These are phyloP conservation scores for Pseudogymnoascus sp. DNA, from an alignment of 2,329 filamentous ascomycete species.

Conservation along the genomic window DNA sequence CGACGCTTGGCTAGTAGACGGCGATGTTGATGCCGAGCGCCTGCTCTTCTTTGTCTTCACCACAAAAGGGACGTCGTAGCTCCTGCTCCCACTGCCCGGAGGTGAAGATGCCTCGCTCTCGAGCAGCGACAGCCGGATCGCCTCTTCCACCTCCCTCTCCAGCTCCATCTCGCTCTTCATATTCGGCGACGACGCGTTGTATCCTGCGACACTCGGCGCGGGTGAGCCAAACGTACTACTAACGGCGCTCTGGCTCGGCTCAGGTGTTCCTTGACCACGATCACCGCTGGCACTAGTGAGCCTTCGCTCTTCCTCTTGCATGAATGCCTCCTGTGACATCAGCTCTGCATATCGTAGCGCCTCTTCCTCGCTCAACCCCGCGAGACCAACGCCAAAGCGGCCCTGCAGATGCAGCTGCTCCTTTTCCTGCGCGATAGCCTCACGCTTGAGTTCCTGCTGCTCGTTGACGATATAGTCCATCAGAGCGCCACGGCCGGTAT, in stretches of 20 bases:
- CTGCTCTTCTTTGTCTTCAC: conserved; percentile 41
- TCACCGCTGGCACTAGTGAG: conserved; percentile 47
- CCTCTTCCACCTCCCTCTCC: conserved; percentile 57
- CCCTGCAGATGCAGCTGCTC: conserved; percentile 66
- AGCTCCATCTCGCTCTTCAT: conserved; percentile 40
- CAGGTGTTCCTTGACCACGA: conserved; percentile 32
- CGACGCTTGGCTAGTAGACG: conserved; percentile 31
- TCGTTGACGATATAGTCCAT: conserved; percentile 84
- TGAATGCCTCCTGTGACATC: conserved; percentile 56
- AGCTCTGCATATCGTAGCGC: conserved; percentile 59
- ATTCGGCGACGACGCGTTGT: conserved; percentile 23
- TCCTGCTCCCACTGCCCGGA: conserved; percentile 36
- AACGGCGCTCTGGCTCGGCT: conserved; percentile 28
- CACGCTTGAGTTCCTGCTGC: conserved; percentile 68
- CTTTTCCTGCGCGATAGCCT: conserved; percentile 60
- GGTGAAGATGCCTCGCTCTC: conserved; percentile 48
- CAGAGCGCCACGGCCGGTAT: conserved; percentile 62
- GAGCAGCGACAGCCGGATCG: conserved; percentile 55
- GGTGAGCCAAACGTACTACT: conserved; percentile 47
- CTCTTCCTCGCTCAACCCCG: conserved; percentile 60
- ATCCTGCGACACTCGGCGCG: conserved; percentile 46
- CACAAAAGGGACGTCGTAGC: conserved; percentile 46
- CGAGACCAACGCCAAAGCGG: conserved; percentile 78
- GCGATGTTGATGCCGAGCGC: conserved; percentile 32
- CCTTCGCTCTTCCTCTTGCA: conserved; percentile 51